Base-by-base conservation (phyloP, 352 stramenopile species). In the Globisporangium uncinulatum region DNA sequence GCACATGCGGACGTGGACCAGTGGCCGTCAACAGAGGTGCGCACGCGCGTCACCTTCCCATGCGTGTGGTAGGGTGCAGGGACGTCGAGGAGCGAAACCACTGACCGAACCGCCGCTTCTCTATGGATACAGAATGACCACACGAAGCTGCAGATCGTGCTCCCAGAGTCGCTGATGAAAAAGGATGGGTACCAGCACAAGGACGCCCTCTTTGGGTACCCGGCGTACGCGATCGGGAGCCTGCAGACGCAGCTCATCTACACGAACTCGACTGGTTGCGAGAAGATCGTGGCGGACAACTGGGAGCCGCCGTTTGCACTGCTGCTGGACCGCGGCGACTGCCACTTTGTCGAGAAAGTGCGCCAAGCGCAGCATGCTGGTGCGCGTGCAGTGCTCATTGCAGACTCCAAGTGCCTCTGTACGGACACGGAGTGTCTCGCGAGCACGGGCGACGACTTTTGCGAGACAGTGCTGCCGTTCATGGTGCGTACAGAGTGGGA, bases 341-440 rank as follows among this genome's bases (percentile, higher is more conserved):
- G 96, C 72, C 95, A 97, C 57, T 99, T 99, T 71, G 95, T 98
- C 8, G 86, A 91, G 60, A 99, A 99, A 65, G 94, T 98, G 59
- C 89, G 89, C 51, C 79, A 83, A 43, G 89, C 89, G 37, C 96
- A 99, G 76, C 83, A 95, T 48, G 72, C 87, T 3, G 96, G 96
- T 5, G 96, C 96, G 7, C 80, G 93, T 19, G 96, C 86, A 14
- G 93, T 98, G 51, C 80, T 99, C 36, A 98, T 99, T 67, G 95
- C 90, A 39, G 96, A 99, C 76, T 96, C 97, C 79, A 96, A 92
- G 54, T 99, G 96, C 71, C 66, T 98, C 41, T 99, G 96, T 79
- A 78, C 70, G 41, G 89, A 97, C 56, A 76, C 79, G 24, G 77
- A 86, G 74, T 92, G 72, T 63, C 60, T 92, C 46, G 59, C 63